These are phyloP conservation scores for Pseudonitzschia multiseries DNA, from an alignment of 108 stramenopile genomes.

Conservation along the genomic window DNA sequence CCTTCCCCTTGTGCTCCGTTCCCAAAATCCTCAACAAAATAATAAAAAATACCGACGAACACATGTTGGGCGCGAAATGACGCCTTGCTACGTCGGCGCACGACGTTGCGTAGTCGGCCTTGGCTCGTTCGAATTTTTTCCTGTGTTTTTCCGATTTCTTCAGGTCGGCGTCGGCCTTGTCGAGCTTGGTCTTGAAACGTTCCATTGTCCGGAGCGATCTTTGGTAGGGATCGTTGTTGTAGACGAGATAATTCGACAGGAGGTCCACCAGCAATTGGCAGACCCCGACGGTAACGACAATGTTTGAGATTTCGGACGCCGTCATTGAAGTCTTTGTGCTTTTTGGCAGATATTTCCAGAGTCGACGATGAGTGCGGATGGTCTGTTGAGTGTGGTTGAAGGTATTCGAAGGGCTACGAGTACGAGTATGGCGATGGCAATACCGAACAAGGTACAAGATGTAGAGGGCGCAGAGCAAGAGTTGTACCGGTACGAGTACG, in stretches of 20 bases:
- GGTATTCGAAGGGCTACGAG: neutral
- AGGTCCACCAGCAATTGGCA: conserved; percentile 63
- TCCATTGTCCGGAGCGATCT: conserved; percentile 49
- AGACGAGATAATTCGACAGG: conserved; percentile 51
- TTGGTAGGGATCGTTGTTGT: conserved; percentile 56
- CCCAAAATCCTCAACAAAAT: conserved; percentile 69
- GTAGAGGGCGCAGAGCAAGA: no score
- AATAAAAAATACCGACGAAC: conserved; percentile 62
- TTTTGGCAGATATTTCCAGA: neutral
- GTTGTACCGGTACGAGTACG: no score
- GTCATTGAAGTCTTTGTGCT: conserved; percentile 51
- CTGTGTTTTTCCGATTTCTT: conserved; percentile 30
- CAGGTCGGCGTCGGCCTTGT: conserved; percentile 39
- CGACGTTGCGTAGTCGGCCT: conserved; percentile 48
- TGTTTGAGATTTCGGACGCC: conserved; percentile 58
- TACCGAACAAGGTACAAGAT: no score
- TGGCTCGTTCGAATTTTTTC: conserved; percentile 54
- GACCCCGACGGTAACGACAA: conserved; percentile 56
- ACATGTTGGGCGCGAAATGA: conserved; percentile 52
- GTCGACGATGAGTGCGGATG: no score
- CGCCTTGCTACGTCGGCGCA: conserved; percentile 55
- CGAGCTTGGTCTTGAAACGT: conserved; percentile 45
- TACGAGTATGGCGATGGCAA: no score
- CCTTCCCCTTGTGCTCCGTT: conserved; percentile 66
- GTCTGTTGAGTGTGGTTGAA: neutral